Evolutionary conservation across 257 asterid species (phyloP), one percentile per base, ranked within the genome.

Genomic region (Apocynum venetum): DNA sequence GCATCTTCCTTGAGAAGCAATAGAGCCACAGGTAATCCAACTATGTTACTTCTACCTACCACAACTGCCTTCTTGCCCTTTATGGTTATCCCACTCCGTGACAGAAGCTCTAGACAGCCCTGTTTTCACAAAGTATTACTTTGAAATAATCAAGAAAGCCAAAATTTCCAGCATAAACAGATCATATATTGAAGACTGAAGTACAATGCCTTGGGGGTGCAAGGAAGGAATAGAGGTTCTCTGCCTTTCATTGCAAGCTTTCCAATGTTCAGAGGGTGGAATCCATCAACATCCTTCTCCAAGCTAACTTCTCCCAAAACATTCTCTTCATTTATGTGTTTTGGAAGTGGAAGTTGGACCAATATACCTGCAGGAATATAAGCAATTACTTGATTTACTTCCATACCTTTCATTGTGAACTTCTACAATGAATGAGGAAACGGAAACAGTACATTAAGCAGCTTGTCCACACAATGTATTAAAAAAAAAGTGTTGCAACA

Each of bases 171-270:
- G 40, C n/a, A 70, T 49, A 52, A 73, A 49, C 15, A 63, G 65
- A 44, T 76, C 35, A 36, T 17, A 53, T 57, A 38, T n/a, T 41
- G 59, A 51, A 51, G 72, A 83, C 17, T 35, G 48, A 60, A 64
- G 72, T 25, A 71, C 57, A 77, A 51, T 85, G 90, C 99, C 98
- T 91, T 93, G 61, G 99, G 99, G 66, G 97, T 93, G 93, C 98
- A 93, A 53, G 99, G 99, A 83, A 85, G 89, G 84, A 91, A 95
- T 72, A 93, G 79, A 70, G 99, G 99, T 75, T 93, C 92, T 88
- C 97, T 87, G 87, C 98, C 98, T 83, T 91, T 95, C 99, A 95
- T 95, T n/a, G 99, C 98, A 84, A 95, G 92, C 87, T 93, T 93
- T 80, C 99, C 98, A 73, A 95, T 91, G 87, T 95, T 91, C 48